Evolutionary conservation across 2,329 filamentous ascomycete genomes (phyloP).

Genomic region (Arthrobotrys musiformis): DNA sequence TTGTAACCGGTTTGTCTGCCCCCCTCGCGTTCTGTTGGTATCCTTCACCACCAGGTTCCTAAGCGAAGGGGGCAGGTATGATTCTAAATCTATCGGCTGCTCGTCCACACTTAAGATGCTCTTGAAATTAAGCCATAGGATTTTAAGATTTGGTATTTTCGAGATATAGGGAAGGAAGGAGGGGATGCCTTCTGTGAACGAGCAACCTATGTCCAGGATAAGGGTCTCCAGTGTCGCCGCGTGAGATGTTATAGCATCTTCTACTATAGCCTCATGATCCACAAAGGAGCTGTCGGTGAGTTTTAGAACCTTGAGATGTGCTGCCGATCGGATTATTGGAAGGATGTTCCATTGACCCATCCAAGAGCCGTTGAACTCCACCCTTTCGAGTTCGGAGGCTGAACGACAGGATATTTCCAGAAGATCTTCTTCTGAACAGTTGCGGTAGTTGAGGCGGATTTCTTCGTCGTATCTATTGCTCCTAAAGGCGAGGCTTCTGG

Average conservation of each 20-base stretch:
- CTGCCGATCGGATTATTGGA: constrained; percentile 47
- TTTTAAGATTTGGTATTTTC: constrained; percentile 34
- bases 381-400: constrained; percentile 42
- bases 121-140: constrained; percentile 43
- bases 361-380: constrained; percentile 51
- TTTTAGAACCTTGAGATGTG: constrained; percentile 48
- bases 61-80: constrained; percentile 33
- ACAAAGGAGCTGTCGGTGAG: constrained; percentile 40
- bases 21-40: constrained; percentile 18
- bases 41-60: constrained; percentile 42
- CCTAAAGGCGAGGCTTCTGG: not conserved
- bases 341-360: constrained; percentile 54
- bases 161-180: constrained; percentile 41
- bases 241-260: constrained; percentile 44
- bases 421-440: constrained; percentile 42
- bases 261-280: constrained; percentile 36
- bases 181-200: constrained; percentile 31
- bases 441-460: constrained; percentile 39
- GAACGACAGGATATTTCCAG: constrained; percentile 41
- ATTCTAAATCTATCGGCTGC: constrained; percentile 37
- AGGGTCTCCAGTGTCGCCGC: constrained; percentile 36
- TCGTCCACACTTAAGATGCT: constrained; percentile 33
- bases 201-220: constrained; percentile 36
- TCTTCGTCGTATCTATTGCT: constrained; percentile 49
- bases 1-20: constrained; percentile 14